Percentiles rank a stretch among this genome's conserved stretches.
Evolutionary conservation across 1,139 yeast species (phyloP).

Genomic region (Debaryomycetaceae sp.): DNA sequence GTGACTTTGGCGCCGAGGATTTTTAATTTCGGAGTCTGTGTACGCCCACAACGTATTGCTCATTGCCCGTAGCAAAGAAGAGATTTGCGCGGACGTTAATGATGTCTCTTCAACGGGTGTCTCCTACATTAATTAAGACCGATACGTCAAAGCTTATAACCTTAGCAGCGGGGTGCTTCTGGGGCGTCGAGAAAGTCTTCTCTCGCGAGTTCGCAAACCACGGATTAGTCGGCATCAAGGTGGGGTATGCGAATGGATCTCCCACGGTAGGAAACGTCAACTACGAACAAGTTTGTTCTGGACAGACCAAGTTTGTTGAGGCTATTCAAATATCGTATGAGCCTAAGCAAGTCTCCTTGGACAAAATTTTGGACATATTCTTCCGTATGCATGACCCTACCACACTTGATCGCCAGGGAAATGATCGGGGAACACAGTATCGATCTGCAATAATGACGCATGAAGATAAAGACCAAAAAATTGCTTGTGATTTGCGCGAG

Average conservation of each 20-base stretch:
- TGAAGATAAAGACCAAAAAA: constrained; percentile 26
- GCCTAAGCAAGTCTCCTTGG: constrained; percentile 48
- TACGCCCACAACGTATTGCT: too few species aligned
- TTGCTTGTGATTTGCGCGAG: constrained; percentile 19
- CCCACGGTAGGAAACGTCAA: constrained; percentile 39
- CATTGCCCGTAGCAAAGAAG: too few species aligned
- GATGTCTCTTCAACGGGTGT: too few species aligned
- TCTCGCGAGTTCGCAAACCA: constrained; percentile 50
- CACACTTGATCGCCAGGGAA: constrained; percentile 57
- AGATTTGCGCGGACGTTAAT: too few species aligned
- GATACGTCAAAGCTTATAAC: constrained; percentile 42
- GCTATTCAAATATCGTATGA: constrained; percentile 75
- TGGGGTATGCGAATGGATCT: constrained; percentile 83
- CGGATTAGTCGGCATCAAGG: constrained; percentile 66
- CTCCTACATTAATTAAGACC: constrained; percentile 27
- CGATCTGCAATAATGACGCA: constrained; percentile 67
- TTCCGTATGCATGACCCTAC: constrained; percentile 88
- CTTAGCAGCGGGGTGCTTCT: constrained; percentile 80
- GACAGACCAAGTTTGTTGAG: constrained; percentile 66
- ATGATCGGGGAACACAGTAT: constrained; percentile 77
- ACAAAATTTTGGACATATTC: constrained; percentile 68
- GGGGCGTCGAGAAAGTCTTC: constrained; percentile 90
- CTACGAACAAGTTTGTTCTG: constrained; percentile 68
- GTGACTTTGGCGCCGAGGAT: too few species aligned
- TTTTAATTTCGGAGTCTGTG: too few species aligned